Base-by-base conservation (phyloP, 176 grass and related monocot genomes). In the Rhynchospora pubera region DNA sequence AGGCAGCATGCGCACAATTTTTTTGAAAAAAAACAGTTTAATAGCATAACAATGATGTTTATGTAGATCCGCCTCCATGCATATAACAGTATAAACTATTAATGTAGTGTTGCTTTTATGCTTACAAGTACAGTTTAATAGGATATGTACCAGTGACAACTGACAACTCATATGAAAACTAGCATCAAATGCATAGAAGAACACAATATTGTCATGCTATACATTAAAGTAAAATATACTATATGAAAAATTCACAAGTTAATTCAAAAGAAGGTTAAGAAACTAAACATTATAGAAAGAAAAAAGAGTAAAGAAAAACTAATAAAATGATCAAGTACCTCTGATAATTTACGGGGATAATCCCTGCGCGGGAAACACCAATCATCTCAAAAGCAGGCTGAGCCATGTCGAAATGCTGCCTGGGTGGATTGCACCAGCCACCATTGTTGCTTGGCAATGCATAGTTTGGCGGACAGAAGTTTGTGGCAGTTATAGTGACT, bases 401-500 rank as follows among this genome's bases (percentile, higher is more conserved):
- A 30, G 84, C 80, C 93, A 97, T 93, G 79, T 94, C 90, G 30
- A 94, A 94, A 85, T 94, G 92, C 0, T 51, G 15, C 0, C 87
- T 84, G 6, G 82, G 87, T 2, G 92, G 78, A 78, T 94, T 94
- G 88, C 92, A 94, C 87, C 92, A 94, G 1, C 92, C 87, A 9
- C 93, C 93, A 53, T 75, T 55, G 69, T 93, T 51, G 43, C 57
- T 84, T 11, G 87, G 26, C 0, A 87, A 61, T 7, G 80, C 64
- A 47, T 87, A 91, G 72, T 97, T 97, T 30, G 91, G 91, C 7
- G 91, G 93, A 53, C 93, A 93, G 80, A 79, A 89, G 85, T 93
- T 91, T 48, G 91, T 97, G 23, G 83, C 89, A 0, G 93, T 89
- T 6, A 93, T 48, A 2, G 89, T 93, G 0, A 93, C 84, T 8